Base-by-base conservation (phyloP, 148 eudicot species). In the Vaccinium myrtillus region DNA sequence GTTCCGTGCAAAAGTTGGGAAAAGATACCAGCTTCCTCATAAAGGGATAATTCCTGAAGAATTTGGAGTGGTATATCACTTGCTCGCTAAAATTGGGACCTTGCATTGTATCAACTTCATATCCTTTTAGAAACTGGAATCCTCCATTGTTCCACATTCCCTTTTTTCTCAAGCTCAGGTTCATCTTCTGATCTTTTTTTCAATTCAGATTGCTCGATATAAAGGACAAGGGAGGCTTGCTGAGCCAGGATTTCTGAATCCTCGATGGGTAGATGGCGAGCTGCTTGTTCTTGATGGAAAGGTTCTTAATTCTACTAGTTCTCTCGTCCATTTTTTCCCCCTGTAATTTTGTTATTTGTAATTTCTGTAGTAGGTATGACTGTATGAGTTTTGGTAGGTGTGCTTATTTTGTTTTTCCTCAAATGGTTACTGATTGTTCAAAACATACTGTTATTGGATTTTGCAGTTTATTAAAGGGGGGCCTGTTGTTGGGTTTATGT, bases 191-290 rank as follows among this genome's bases (percentile, higher is more conserved):
- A 79, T 79, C 55, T 15, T 56, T 39, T 85, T 84, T 83, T 48
- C 9, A 77, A 61, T 69, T 82, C 90, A 97, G 99, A 88, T 95
- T 89, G 99, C 98, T 84, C 92, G 99, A 83, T 97, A 97, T 83
- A 93, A 89, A 87, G 99, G 99, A 79, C 98, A 97, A 88, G 99
- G 99, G 75, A 94, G 98, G 90, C 93, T 97, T 83, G 93, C 99
- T 59, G 98, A 91, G 84, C 96, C 94, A 77, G 99, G 99, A 15
- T 92, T 89, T 75, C 84, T 67, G 46, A 95, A 93, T 84, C 96
- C 99, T 79, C 90, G 96, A 90, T 97, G 99, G 99, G 98, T 95
- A 79, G 98, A 97, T 89, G 99, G 99, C 82, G 99, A 97, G 92
- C 98, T 97, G 70, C 94, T 97, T 88, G 92, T 97, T 85, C 90